Evolutionary conservation across 371 early-diverging fungal genomes (phyloP).

Genomic region (Mucor velutinosus): DNA sequence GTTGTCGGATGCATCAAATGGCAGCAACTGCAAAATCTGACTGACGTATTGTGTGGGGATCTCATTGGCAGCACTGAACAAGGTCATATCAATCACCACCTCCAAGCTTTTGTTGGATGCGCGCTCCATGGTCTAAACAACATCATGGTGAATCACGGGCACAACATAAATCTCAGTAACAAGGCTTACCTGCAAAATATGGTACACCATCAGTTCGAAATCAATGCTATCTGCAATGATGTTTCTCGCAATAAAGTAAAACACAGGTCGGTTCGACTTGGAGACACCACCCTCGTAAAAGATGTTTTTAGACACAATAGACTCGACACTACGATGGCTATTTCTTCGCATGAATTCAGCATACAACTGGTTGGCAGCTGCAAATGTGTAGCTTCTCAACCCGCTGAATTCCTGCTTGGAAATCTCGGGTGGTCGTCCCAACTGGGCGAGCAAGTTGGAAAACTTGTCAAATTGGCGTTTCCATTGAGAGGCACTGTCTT

Average conservation of each 20-base stretch:
- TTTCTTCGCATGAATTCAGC: conserved; percentile 83
- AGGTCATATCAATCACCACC: conserved; percentile 81
- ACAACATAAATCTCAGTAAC: not conserved
- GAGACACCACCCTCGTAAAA: conserved; percentile 84
- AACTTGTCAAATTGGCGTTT: conserved; percentile 73
- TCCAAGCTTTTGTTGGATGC: conserved; percentile 69
- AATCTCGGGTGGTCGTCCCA: conserved; percentile 73
- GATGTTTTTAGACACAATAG: conserved; percentile 66
- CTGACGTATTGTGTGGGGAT: conserved; percentile 75
- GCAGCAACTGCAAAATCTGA: conserved; percentile 76
- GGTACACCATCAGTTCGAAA: conserved; percentile 80
- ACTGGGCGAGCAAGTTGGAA: conserved; percentile 80
- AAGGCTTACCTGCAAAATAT: conserved; percentile 65
- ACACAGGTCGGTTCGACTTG: conserved; percentile 76
- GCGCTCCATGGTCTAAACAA: conserved; percentile 55
- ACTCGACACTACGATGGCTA: conserved; percentile 65
- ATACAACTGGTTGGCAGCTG: conserved; percentile 64
- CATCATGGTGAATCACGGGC: not conserved
- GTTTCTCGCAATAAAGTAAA: conserved; percentile 83
- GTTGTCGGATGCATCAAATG: conserved; percentile 58
- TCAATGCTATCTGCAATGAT: conserved; percentile 78
- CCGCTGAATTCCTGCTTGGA: conserved; percentile 52
- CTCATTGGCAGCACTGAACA: conserved; percentile 83
- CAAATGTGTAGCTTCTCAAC: conserved; percentile 47
- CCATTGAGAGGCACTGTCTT: conserved; percentile 33